These are phyloP conservation scores for Albifimbria verrucaria DNA, from an alignment of 2,329 filamentous ascomycete species.

Conservation along the genomic window DNA sequence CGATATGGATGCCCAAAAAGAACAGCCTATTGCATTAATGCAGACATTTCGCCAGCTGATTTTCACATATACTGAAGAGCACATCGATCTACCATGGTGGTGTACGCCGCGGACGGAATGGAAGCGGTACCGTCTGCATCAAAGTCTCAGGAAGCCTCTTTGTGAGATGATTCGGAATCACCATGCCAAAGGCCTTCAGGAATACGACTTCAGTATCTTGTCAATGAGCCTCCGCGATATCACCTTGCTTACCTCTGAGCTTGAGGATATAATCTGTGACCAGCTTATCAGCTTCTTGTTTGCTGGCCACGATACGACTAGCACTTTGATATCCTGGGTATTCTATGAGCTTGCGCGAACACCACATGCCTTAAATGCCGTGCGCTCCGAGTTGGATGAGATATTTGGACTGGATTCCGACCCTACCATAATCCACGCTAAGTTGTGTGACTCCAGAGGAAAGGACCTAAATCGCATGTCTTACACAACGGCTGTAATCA, in stretches of 20 bases:
- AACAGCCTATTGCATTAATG: conserved; percentile 9
- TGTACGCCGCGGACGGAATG: neutral
- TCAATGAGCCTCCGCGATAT: conserved; percentile 26
- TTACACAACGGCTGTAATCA: conserved; percentile 33
- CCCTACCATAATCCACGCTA: conserved; percentile 8
- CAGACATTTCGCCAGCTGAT: neutral
- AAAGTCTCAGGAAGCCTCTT: neutral
- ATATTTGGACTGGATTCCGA: conserved; percentile 26
- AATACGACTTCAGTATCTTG: conserved; percentile 18
- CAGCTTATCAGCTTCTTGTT: conserved; percentile 38
- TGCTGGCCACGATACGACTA: conserved; percentile 39
- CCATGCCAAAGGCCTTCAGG: conserved; percentile 3
- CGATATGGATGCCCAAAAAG: conserved; percentile 27
- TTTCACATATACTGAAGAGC: neutral
- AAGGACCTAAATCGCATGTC: conserved; percentile 28
- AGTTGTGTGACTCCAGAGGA: conserved; percentile 11
- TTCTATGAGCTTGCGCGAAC: conserved; percentile 32
- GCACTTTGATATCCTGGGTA: conserved; percentile 30
- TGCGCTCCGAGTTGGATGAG: conserved; percentile 31
- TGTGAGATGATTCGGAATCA: neutral
- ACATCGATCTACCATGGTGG: neutral
- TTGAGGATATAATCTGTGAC: conserved; percentile 27
- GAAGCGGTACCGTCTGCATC: neutral
- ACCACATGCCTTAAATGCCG: conserved; percentile 20
- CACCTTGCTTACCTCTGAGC: conserved; percentile 19